Base-by-base conservation (phyloP, 345 rosid species). In the Microthlaspi erraticum region DNA sequence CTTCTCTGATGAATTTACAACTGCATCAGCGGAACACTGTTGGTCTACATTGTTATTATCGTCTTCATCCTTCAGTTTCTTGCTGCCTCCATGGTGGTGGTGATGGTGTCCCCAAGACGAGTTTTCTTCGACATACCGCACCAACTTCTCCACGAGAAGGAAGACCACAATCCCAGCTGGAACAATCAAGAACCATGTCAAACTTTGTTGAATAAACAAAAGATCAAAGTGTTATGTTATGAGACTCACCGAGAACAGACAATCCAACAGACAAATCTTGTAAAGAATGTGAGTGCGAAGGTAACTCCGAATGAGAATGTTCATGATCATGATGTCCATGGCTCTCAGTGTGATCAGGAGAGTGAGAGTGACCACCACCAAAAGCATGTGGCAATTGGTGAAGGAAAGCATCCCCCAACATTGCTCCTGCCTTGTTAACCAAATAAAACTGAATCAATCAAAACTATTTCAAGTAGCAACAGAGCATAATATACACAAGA, bases 361-460 rank as follows among this genome's bases (percentile, higher is more conserved):
- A 84, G 68, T 94, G 95, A 68, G 92, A 81, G 80, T 87, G 90
- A 20, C 80, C 95, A 32, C 89, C 95, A 63, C 99, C 99, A 83
- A 94, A 94, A 66, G 99, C 96, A 84, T 89, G 98, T 0, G 99
- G 99, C 79, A 94, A 80, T 66, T 93, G 98, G 77, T 93, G 98
- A 83, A 93, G 98, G 80, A 94, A 94, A 64, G 98, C 96, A 89
- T 94, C 99, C 56, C 99, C 99, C 55, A 94, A 72, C 98, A 94
- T 94, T 58, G 99, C 98, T 72, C 99, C 98, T 57, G 98, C 99
- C 99, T 91, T 76, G 32, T 75, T n/a, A 79, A 70, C 10, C 44
- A 54, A 44, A 69, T 33, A n/a, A 32, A 49, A 69, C 26, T 41
- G 45, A 79, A 52, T 43, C 8, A 13, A 79, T 54, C 36, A 3